A percentile compares a stretch with the other conserved stretches of the same genome.
These are phyloP conservation scores for Coemansia furcata DNA, from an alignment of 192 early-diverging fungal genomes.

Conservation along the genomic window DNA sequence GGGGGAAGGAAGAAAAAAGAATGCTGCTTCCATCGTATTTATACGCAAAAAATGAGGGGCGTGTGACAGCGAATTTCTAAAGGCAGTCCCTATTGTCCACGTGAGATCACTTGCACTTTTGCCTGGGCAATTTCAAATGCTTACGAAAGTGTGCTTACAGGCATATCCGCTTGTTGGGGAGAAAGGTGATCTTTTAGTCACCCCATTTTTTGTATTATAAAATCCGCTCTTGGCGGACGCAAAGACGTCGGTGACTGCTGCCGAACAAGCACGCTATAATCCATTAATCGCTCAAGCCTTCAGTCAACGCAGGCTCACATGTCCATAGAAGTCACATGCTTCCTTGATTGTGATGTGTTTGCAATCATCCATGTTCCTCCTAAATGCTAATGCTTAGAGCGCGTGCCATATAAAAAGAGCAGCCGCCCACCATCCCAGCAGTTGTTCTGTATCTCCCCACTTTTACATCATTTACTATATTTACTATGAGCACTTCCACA, in stretches of 20 bases:
- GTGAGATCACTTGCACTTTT: neutral
- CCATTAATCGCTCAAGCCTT: neutral
- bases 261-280: neutral
- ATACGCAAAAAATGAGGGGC: neutral
- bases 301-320: neutral
- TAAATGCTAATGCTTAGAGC: neutral
- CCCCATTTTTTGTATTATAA: neutral
- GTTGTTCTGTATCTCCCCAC: neutral
- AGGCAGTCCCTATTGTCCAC: neutral
- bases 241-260: neutral
- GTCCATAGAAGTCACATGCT: neutral
- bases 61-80: neutral
- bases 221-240: neutral
- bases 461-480: neutral
- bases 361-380: neutral
- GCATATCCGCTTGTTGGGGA: neutral
- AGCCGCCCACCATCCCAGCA: neutral
- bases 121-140: neutral
- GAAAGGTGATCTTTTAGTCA: neutral
- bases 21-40: neutral
- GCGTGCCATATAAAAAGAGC: neutral
- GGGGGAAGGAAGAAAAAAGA: neutral
- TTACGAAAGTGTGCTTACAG: neutral
- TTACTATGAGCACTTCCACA: neutral
- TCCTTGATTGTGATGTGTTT: neutral